Base-by-base conservation (phyloP, 441 rosid genomes). In the Populus hybrid region DNA sequence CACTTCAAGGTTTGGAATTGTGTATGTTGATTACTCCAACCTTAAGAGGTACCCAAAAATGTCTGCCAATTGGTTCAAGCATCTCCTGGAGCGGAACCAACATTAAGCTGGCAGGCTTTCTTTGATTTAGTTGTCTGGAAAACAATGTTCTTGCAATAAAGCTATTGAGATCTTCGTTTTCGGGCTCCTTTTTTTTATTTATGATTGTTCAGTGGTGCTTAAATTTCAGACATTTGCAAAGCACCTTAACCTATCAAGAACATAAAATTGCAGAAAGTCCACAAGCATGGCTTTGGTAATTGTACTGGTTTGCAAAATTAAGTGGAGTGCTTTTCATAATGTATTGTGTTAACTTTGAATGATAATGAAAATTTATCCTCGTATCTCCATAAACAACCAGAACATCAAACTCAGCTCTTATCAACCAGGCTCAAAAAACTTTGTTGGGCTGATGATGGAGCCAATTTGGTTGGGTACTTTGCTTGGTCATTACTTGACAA, bases 401-500 rank as follows among this genome's bases (percentile, higher is more conserved):
- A 19, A 53, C 19, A n/a, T 61, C 12, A 23, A 61, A n/a, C 26
- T 61, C 24, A 21, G 26, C 12, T 3, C 26, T 61, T 21, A 61
- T 7, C 9, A 61, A 21, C 0, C 26, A 59, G 24, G 26, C 65
- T n/a, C 65, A 59, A 9, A 40, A 59, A 59, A 8, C 65, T 3
- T n/a, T n/a, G n/a, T n/a, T n/a, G n/a, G n/a, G 83, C 67, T 1
- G 94, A 94, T 69, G 89, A 89, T 34, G 98, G 99, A 81, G 98
- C 98, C 74, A 91, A 96, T 70, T 88, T 91, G 12, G 73, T 69
- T 2, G 99, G 98, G 28, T 96, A 94, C 83, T 96, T 96, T 42
- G 98, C 96, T 0, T 96, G 99, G 99, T 91, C 98, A 4, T 79
- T 96, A 91, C 91, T 96, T 1, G 98, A 96, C 80, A 96, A 96